Evolutionary conservation across 2,329 filamentous ascomycete species (phyloP).

Genomic region (Penicillium sp.): DNA sequence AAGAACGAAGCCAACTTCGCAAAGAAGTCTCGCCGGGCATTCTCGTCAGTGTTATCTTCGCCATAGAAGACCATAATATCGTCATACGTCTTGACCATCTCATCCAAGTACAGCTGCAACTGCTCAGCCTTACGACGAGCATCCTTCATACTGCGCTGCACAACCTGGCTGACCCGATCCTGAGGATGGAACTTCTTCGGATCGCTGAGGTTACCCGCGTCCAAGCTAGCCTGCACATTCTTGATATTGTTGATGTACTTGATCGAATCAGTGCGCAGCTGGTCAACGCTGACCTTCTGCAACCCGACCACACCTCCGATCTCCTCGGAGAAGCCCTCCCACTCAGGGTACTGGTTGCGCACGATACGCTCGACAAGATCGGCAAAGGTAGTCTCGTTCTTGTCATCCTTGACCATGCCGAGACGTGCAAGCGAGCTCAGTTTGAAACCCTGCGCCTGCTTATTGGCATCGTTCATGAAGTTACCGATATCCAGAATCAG

Average conservation of each 20-base stretch:
- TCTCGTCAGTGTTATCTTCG: conserved; percentile 89
- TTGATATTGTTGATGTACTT: conserved; percentile 93
- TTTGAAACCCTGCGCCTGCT: conserved; percentile 97
- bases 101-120: conserved; percentile 88
- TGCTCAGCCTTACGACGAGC: conserved; percentile 94
- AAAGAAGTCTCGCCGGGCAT: conserved; percentile 93
- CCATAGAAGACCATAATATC: conserved; percentile 97
- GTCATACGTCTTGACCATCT: conserved; percentile 88
- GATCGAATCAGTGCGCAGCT: conserved; percentile 82
- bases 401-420: conserved; percentile 98
- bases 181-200: conserved; percentile 98
- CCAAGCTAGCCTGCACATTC: conserved; percentile 88
- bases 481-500: conserved; percentile 98
- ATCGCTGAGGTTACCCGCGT: conserved; percentile 91
- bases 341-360: conserved; percentile 92
- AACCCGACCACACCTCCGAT: conserved; percentile 75
- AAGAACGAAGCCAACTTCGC: conserved; percentile 89
- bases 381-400: conserved; percentile 94
- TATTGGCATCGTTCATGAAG: conserved; percentile 99
- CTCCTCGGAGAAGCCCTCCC: conserved; percentile 85
- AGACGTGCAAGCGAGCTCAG: conserved; percentile 88
- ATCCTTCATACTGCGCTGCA: conserved; percentile 95
- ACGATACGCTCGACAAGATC: conserved; percentile 97
- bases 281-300: conserved; percentile 94
- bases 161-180: conserved; percentile 88